Evolutionary conservation across 495 filamentous ascomycete species (phyloP).

Genomic region (Daldinia decipiens): DNA sequence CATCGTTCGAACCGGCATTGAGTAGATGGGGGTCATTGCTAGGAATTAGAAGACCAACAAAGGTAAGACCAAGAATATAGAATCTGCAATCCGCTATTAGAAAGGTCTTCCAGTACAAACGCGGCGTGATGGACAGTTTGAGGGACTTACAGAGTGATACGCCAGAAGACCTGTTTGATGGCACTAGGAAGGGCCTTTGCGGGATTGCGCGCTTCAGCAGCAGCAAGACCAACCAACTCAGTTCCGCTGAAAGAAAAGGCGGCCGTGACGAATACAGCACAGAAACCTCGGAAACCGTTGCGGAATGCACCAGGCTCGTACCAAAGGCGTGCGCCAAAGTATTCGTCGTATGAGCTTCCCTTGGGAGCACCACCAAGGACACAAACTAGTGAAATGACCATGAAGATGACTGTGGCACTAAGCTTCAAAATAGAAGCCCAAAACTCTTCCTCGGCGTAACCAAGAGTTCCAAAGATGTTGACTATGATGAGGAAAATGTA

Average conservation of each 20-base stretch:
- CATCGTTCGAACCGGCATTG: conserved; percentile 59
- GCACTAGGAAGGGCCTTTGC: conserved; percentile 71
- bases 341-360: conserved; percentile 58
- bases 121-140: not conserved
- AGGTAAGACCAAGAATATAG: conserved; percentile 77
- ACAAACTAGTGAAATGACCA: conserved; percentile 75
- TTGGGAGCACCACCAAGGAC: conserved; percentile 72
- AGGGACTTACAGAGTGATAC: conserved; percentile 61
- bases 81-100: conserved; percentile 62
- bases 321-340: conserved; percentile 72
- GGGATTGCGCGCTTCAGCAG: conserved; percentile 74
- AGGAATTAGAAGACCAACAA: conserved; percentile 78
- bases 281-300: conserved; percentile 77
- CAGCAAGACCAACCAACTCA: conserved; percentile 77
- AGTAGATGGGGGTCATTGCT: conserved; percentile 65
- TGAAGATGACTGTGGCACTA: conserved; percentile 71
- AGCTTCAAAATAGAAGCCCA: conserved; percentile 67
- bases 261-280: conserved; percentile 76
- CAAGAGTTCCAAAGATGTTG: conserved; percentile 75
- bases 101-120: conserved; percentile 8
- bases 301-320: conserved; percentile 76
- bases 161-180: conserved; percentile 80
- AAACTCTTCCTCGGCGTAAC: conserved; percentile 76
- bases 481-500: conserved; percentile 65
- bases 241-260: conserved; percentile 79